phyloP scores from a whole-genome alignment of 2,329 filamentous ascomycete species.

The Ophiosphaerella korrae region DNA sequence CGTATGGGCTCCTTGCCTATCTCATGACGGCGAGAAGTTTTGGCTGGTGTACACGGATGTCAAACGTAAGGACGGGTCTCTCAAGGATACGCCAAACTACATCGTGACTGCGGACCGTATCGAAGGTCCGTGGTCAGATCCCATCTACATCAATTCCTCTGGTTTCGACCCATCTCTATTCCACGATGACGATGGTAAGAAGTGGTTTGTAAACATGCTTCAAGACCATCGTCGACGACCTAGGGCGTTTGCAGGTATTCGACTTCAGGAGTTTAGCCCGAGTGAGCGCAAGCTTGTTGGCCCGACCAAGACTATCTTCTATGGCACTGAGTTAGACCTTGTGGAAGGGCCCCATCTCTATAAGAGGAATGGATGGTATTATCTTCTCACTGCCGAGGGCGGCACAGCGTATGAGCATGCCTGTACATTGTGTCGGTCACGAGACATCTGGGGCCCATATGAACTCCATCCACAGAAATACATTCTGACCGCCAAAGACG shows the following conservation, averaged over 20 bases:
- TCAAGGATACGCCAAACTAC: constrained; percentile 69
- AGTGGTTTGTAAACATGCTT: constrained; percentile 47
- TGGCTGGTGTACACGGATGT: constrained; percentile 70
- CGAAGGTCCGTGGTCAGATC: constrained; percentile 67
- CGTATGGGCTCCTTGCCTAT: constrained; percentile 69
- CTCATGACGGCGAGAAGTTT: constrained; percentile 64
- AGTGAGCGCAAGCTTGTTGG: constrained; percentile 58
- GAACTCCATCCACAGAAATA: constrained; percentile 49
- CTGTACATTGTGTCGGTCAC: constrained; percentile 47
- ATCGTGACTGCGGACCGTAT: constrained; percentile 60
- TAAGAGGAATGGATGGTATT: constrained; percentile 44
- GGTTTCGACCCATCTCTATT: constrained; percentile 63
- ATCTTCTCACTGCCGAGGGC: constrained; percentile 45
- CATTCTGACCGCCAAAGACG: constrained; percentile 49
- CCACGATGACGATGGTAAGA: constrained; percentile 44
- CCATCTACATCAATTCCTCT: constrained; percentile 63
- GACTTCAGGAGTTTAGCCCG: constrained; percentile 63
- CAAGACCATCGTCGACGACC: constrained; percentile 43
- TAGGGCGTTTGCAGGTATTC: constrained; percentile 60
- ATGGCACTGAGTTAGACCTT: constrained; percentile 58
- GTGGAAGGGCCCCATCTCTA: constrained; percentile 47
- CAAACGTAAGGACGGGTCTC: constrained; percentile 69
- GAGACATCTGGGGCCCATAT: constrained; percentile 50
- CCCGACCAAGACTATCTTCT: constrained; percentile 58
- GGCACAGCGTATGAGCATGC: constrained; percentile 50